phyloP scores from a whole-genome alignment of 805 yeast genomes.

The Wickerhamiella alocasiicola region DNA sequence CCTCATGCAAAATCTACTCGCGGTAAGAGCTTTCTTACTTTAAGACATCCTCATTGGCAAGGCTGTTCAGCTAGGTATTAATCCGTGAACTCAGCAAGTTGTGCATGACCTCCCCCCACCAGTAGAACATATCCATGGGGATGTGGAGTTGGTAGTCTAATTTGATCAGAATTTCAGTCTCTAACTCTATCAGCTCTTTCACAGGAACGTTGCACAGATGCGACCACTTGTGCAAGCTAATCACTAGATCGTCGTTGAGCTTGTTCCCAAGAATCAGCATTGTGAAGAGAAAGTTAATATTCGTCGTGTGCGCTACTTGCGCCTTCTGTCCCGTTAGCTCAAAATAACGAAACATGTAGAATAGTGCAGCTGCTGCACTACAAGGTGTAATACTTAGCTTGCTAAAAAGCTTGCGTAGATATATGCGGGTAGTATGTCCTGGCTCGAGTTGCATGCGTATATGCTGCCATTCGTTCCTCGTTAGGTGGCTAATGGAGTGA shows the following conservation, averaged over 20 bases:
- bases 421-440: not conserved
- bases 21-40: no score
- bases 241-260: conserved; percentile 5
- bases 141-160: not conserved
- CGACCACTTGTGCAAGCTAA: conserved; percentile 8
- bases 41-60: no score
- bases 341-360: conserved; percentile 1
- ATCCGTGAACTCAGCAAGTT: not conserved
- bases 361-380: conserved; percentile 5
- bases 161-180: not conserved
- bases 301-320: no score
- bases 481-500: not conserved
- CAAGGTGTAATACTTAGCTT: not conserved
- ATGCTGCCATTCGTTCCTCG: not conserved
- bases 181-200: not conserved
- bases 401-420: conserved; percentile 1
- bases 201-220: not conserved
- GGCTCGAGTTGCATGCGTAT: not conserved
- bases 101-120: conserved; percentile 8
- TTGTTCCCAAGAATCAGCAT: conserved; percentile 6
- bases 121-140: not conserved
- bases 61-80: no score
- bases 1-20: no score
- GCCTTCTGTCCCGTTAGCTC: not conserved
- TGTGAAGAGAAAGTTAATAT: not conserved